phyloP scores from a whole-genome alignment of 2,329 filamentous ascomycete species.

The Periglandula ipomoeae region DNA sequence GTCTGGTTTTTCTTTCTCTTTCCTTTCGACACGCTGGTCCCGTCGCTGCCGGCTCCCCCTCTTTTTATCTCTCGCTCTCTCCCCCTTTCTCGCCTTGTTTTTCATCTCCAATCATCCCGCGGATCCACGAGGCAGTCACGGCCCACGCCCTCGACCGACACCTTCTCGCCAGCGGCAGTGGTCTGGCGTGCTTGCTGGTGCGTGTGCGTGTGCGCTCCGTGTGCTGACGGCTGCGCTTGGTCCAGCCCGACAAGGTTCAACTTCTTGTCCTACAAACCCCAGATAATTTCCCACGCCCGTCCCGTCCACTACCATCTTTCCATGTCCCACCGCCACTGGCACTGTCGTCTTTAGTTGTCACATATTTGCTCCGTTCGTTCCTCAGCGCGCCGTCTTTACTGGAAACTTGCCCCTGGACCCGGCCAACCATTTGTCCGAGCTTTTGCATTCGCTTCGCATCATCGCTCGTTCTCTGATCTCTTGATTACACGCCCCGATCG shows the following conservation, averaged over 20 bases:
- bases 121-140: constrained; percentile 9
- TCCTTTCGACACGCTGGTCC: constrained; percentile 4
- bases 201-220: constrained; percentile 1
- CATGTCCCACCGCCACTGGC: constrained; percentile 16
- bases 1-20: background rate
- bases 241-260: constrained; percentile 10
- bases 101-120: constrained; percentile 2
- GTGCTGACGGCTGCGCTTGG: constrained; percentile 12
- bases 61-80: background rate
- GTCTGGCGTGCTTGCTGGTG: background rate
- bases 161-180: background rate
- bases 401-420: constrained; percentile 10
- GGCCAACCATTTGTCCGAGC: constrained; percentile 9
- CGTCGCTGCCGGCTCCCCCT: constrained; percentile 4
- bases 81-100: constrained; percentile 3
- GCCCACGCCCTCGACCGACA: constrained; percentile 5
- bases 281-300: constrained; percentile 16
- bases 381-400: constrained; percentile 8
- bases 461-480: constrained; percentile 5
- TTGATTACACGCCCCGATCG: constrained; percentile 7
- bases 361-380: constrained; percentile 8
- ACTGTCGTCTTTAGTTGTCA: constrained; percentile 10
- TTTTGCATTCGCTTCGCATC: constrained; percentile 8
- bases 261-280: constrained; percentile 16
- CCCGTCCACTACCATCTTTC: constrained; percentile 16